Conservation (phyloP, 176 grass and related monocot genomes). For the Bolboschoenus planiculmis region DNA sequence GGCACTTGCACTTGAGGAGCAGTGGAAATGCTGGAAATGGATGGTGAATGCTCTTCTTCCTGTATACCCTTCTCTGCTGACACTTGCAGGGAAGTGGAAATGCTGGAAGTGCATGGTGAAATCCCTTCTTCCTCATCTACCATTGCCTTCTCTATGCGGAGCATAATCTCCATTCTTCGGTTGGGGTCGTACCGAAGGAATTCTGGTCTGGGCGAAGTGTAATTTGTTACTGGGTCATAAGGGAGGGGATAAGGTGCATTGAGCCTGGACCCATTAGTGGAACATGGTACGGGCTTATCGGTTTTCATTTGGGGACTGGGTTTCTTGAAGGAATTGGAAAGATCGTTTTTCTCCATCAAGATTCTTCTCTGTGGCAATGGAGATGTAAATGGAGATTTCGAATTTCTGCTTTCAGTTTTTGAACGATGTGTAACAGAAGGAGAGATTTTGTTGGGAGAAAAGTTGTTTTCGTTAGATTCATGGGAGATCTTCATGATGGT, state of each 20-base stretch:
- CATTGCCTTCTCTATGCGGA: slow-evolving; percentile 28
- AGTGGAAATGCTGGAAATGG: background rate
- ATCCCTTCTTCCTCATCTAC: slow-evolving; percentile 17
- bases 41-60: background rate
- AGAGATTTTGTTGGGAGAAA: background rate
- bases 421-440: background rate
- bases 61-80: background rate
- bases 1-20: background rate
- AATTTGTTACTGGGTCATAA: slow-evolving; percentile 78
- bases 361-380: slow-evolving; percentile 5
- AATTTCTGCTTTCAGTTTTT: background rate
- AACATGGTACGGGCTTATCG: background rate
- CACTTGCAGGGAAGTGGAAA: background rate
- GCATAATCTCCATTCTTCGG: slow-evolving; percentile 44
- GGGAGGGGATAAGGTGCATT: background rate
- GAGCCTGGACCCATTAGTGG: background rate
- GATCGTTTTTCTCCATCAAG: slow-evolving; percentile 2
- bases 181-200: slow-evolving; percentile 76
- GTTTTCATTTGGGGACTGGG: background rate
- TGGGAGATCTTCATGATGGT: background rate
- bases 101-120: background rate
- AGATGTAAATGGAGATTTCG: background rate
- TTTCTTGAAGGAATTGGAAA: slow-evolving; percentile 12
- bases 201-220: slow-evolving; percentile 53
- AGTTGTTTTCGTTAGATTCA: slow-evolving; percentile 9